phyloP scores from a whole-genome alignment of 2,329 filamentous ascomycete species.

The Aspergillus phoenicis region DNA sequence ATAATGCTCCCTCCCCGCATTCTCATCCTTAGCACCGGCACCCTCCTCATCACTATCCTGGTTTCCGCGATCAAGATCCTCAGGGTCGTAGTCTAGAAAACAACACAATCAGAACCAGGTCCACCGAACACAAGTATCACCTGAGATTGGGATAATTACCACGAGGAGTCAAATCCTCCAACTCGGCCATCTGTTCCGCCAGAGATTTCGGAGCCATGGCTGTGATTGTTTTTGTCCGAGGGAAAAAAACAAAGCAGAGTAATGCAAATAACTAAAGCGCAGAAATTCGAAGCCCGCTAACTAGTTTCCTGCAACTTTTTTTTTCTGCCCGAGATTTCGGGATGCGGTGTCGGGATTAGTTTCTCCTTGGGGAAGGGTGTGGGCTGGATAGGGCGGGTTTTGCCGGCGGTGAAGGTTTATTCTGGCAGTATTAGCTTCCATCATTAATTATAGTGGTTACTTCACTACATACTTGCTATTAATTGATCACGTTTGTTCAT shows the following conservation, averaged over 20 bases:
- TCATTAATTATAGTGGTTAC: slow-evolving; percentile 5
- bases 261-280: neutral
- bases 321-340: slow-evolving; percentile 23
- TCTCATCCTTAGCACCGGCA: slow-evolving; percentile 49
- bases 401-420: slow-evolving; percentile 24
- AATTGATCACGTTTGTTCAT: neutral
- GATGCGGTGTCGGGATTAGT: slow-evolving; percentile 19
- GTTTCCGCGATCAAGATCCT: slow-evolving; percentile 63
- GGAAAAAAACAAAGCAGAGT: neutral
- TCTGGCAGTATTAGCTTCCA: slow-evolving; percentile 23
- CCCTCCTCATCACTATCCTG: slow-evolving; percentile 58
- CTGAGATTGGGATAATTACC: slow-evolving; percentile 49
- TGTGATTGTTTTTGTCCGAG: slow-evolving; percentile 11
- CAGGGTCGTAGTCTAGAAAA: slow-evolving; percentile 74
- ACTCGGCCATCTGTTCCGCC: slow-evolving; percentile 63
- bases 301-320: slow-evolving; percentile 20
- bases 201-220: slow-evolving; percentile 55
- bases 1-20: slow-evolving; percentile 82
- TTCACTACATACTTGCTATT: neutral
- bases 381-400: neutral
- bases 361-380: neutral
- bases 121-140: neutral
- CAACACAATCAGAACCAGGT: neutral
- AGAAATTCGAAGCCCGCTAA: neutral
- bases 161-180: slow-evolving; percentile 63